These are phyloP conservation scores for Neocallimastix lanati DNA, from an alignment of 192 early-diverging fungal species.

Conservation along the genomic window DNA sequence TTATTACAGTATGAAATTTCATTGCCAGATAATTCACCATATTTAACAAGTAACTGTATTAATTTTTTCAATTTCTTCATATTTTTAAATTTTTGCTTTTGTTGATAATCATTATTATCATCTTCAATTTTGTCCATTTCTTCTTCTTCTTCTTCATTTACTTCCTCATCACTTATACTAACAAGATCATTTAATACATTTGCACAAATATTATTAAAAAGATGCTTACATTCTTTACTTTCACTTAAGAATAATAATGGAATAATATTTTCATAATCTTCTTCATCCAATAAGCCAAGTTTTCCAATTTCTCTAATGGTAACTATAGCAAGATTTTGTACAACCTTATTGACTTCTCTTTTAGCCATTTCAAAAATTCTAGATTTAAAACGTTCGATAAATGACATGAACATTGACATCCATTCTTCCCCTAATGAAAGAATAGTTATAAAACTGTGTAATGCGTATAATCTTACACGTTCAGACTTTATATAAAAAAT, in stretches of 20 bases:
- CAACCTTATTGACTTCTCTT: slow-evolving; percentile 30
- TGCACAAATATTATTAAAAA: background rate
- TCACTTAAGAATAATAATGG: slow-evolving; percentile 34
- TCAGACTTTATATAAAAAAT: slow-evolving; percentile 7
- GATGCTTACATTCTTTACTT: background rate
- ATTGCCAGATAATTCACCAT: background rate
- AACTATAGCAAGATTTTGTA: slow-evolving; percentile 13
- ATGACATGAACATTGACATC: slow-evolving; percentile 28
- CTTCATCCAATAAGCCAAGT: slow-evolving; percentile 40
- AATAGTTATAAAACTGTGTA: slow-evolving; percentile 36
- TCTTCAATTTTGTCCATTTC: background rate
- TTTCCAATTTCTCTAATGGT: slow-evolving; percentile 16
- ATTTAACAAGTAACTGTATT: background rate
- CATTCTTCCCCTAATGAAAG: slow-evolving; percentile 14
- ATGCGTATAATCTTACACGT: slow-evolving; percentile 50
- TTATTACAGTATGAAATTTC: background rate
- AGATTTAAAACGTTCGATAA: slow-evolving; percentile 46
- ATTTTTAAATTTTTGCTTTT: background rate
- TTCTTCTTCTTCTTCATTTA: background rate
- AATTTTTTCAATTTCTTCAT: background rate
- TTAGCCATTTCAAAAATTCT: slow-evolving; percentile 62
- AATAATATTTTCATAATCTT: slow-evolving; percentile 35
- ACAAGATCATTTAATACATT: background rate
- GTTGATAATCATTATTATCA: background rate
- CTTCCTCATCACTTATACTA: background rate